These are phyloP conservation scores for Apiotrichum domesticum DNA, from an alignment of 1,284 basidiomycete genomes.

Conservation along the genomic window DNA sequence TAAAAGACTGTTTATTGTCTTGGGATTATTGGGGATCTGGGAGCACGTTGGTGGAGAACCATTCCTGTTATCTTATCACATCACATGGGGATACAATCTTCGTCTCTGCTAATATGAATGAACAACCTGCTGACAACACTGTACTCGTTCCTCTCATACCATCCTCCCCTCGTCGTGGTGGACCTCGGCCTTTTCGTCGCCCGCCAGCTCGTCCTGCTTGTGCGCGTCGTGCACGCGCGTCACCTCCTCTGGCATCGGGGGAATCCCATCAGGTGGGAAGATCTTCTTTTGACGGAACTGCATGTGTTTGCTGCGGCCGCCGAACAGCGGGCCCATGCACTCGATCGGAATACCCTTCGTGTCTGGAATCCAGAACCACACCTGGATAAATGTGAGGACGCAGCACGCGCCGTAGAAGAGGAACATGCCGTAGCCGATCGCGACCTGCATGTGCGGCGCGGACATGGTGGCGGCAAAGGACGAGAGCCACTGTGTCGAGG, in stretches of 20 bases:
- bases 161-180: no score
- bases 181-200: no score
- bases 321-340: constrained; percentile 25
- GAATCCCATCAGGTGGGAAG: constrained; percentile 28
- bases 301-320: constrained; percentile 15
- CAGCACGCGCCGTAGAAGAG: constrained; percentile 36
- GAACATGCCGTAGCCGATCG: constrained; percentile 25
- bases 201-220: no score
- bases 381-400: constrained; percentile 23
- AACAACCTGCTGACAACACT: no score
- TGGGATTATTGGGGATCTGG: no score
- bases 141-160: no score
- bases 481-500: constrained; percentile 27
- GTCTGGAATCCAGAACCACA: constrained; percentile 34
- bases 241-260: constrained; percentile 3
- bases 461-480: constrained; percentile 33
- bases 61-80: no score
- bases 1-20: no score
- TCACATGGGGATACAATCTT: no score
- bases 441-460: constrained; percentile 24
- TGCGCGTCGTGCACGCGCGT: no score
- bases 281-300: constrained; percentile 29
- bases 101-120: no score
- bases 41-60: no score
- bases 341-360: constrained; percentile 35